Conservation (phyloP, 129 eudicot genomes). For the Smallanthus sonchifolius region DNA sequence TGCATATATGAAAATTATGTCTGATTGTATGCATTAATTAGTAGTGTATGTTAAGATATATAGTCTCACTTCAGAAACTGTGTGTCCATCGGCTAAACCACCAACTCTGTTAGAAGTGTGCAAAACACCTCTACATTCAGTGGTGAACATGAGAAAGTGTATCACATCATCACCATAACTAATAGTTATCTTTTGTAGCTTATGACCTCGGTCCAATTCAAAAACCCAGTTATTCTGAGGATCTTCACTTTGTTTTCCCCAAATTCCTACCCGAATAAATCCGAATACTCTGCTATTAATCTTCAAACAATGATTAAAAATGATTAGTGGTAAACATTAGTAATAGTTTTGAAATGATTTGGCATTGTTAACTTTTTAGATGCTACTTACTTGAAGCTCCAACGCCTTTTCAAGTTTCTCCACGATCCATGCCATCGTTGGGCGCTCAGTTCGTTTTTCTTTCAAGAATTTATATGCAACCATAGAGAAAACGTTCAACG, state of each 20-base stretch:
- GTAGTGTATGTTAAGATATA: too few species aligned
- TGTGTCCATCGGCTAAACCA: not conserved
- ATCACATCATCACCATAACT: not conserved
- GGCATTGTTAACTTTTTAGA: not conserved
- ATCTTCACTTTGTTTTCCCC: not conserved
- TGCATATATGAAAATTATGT: not conserved
- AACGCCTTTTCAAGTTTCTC: not conserved
- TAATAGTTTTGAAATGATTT: too few species aligned
- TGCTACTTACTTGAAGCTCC: slow-evolving; percentile 2
- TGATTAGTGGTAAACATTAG: not conserved
- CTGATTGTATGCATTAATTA: too few species aligned
- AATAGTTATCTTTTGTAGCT: not conserved
- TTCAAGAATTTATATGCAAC: slow-evolving; percentile 7
- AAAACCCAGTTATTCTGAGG: not conserved
- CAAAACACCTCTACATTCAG: not conserved
- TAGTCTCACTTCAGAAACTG: not conserved
- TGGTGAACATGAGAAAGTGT: slow-evolving; percentile 12
- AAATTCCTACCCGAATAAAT: not conserved
- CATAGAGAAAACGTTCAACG: not conserved
- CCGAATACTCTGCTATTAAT: not conserved
- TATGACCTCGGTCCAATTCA: not conserved
- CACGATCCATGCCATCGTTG: not conserved
- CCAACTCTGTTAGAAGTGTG: not conserved
- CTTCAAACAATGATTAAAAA: too few species aligned
- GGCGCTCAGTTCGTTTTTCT: not conserved